These are phyloP conservation scores for Nepenthes mirabilis DNA, from an alignment of 148 eudicot genomes.

Conservation along the genomic window DNA sequence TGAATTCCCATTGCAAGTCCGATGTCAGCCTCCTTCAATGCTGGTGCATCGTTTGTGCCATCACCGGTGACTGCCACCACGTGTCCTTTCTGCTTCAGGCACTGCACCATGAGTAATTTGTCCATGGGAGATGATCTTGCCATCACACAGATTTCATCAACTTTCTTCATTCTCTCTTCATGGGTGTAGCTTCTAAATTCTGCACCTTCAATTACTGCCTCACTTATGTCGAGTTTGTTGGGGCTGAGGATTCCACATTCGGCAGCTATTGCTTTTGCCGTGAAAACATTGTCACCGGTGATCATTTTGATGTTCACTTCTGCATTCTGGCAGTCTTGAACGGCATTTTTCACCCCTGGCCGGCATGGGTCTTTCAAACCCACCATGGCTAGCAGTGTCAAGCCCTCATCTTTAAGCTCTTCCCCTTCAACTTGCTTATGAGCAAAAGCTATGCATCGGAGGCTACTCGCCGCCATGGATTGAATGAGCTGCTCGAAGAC, in stretches of 20 bases:
- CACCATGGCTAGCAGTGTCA: slow-evolving; percentile 38
- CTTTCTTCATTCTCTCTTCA: not conserved
- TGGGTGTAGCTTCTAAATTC: slow-evolving; percentile 42
- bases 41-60: slow-evolving; percentile 36
- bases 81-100: slow-evolving; percentile 23
- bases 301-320: slow-evolving; percentile 76
- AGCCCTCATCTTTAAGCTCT: not conserved
- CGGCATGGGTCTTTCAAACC: slow-evolving; percentile 88
- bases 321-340: slow-evolving; percentile 53
- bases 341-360: slow-evolving; percentile 81
- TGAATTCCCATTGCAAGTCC: slow-evolving; percentile 89
- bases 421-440: slow-evolving; percentile 11
- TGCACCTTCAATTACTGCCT: slow-evolving; percentile 68
- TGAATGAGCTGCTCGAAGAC: slow-evolving; percentile 14
- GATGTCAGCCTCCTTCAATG: slow-evolving; percentile 77
- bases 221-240: slow-evolving; percentile 11
- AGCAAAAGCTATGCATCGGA: slow-evolving; percentile 34
- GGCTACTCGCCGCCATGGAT: slow-evolving; percentile 27
- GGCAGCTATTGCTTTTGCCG: slow-evolving; percentile 84
- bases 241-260: slow-evolving; percentile 78
- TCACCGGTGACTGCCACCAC: slow-evolving; percentile 73
- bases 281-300: slow-evolving; percentile 76
- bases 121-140: slow-evolving; percentile 72
- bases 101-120: slow-evolving; percentile 48
- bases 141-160: slow-evolving; percentile 40